Evolutionary conservation across 2,329 filamentous ascomycete species (phyloP).

Genomic region (Orbilia brochopaga): DNA sequence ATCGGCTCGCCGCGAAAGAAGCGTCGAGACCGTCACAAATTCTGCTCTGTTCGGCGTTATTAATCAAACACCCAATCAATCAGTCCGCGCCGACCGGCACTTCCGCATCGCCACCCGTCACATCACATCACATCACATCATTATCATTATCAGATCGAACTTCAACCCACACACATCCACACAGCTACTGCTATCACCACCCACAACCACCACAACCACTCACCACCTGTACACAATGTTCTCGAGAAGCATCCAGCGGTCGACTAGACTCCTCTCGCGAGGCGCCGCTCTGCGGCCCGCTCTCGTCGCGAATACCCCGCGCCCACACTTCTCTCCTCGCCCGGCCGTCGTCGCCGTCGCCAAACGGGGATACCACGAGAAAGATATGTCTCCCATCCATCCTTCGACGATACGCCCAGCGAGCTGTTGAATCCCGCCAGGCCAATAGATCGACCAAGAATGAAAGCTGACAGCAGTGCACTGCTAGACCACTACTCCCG

Average conservation of each 20-base stretch:
- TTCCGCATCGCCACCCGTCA: constrained; percentile 25
- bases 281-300: constrained; percentile 29
- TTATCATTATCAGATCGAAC: not conserved
- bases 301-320: constrained; percentile 43
- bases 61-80: no score
- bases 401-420: no score
- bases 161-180: not conserved
- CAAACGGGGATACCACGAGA: constrained; percentile 55
- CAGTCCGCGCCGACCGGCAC: constrained; percentile 20
- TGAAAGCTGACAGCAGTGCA: constrained; percentile 48
- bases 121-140: not conserved
- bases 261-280: constrained; percentile 43
- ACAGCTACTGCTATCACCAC: constrained; percentile 11
- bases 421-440: no score
- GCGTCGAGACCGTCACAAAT: constrained; percentile 36
- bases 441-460: no score
- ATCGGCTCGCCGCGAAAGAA: constrained; percentile 2
- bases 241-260: constrained; percentile 40
- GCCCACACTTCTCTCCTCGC: constrained; percentile 30
- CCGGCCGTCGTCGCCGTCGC: constrained; percentile 27
- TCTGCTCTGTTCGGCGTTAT: constrained; percentile 42
- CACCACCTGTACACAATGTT: constrained; percentile 23
- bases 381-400: constrained; percentile 54
- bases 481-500: constrained; percentile 81
- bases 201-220: constrained; percentile 14